phyloP scores from a whole-genome alignment of 306 rosid species.

The Albizia julibrissin region DNA sequence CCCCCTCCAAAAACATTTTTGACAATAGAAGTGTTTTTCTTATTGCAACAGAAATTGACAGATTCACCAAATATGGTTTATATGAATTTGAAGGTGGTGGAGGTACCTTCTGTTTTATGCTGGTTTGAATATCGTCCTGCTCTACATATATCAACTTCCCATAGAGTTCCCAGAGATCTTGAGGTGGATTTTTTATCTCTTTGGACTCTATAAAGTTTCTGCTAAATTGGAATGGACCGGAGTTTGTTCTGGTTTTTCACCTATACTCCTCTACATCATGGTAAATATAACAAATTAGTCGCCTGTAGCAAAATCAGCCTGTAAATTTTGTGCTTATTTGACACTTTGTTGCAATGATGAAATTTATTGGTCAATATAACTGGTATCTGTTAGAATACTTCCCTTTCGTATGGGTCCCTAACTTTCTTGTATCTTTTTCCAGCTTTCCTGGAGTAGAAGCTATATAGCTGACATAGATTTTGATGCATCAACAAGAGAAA shows the following conservation, averaged over 20 bases:
- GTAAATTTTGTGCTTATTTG: no score
- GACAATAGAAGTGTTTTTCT: not conserved
- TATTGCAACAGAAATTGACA: not conserved
- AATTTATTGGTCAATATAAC: no score
- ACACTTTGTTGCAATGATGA: no score
- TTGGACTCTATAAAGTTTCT: not conserved
- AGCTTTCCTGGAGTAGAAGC: not conserved
- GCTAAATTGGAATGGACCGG: not conserved
- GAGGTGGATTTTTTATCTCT: not conserved
- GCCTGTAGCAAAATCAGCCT: no score
- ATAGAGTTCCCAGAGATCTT: not conserved
- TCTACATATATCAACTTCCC: not conserved
- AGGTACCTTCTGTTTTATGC: constrained; percentile 26
- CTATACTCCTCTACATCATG: not conserved
- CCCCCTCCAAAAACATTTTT: not conserved
- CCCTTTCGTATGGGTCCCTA: not conserved
- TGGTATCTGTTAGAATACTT: no score
- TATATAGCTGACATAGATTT: not conserved
- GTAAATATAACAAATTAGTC: constrained; percentile 42
- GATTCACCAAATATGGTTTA: not conserved
- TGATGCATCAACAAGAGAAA: not conserved
- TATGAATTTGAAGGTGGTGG: constrained; percentile 55
- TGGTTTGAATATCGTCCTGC: not conserved
- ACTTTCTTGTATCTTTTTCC: not conserved
- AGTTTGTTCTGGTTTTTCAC: not conserved